Conservation (phyloP, 1,139 yeast genomes). For the Pichia sp. region DNA sequence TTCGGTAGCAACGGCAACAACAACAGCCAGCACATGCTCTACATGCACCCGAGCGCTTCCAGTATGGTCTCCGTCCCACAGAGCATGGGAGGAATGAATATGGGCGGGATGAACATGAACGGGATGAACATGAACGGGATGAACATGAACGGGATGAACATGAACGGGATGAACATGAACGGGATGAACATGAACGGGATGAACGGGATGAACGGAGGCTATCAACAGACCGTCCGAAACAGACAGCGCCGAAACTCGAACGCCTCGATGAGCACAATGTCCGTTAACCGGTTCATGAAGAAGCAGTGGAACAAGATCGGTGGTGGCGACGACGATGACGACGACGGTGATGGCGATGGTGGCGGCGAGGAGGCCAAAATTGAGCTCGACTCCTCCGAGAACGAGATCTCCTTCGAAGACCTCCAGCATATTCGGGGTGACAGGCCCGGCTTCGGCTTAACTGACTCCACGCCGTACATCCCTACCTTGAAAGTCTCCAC, state of each 20-base stretch:
- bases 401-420: constrained; percentile 57
- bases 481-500: constrained; percentile 49
- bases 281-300: constrained; percentile 43
- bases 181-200: neutral
- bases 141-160: too few species aligned
- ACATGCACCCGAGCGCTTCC: constrained; percentile 3
- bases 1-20: constrained; percentile 12
- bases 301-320: constrained; percentile 30
- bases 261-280: constrained; percentile 38
- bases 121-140: neutral
- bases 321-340: constrained; percentile 26
- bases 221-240: neutral
- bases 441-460: constrained; percentile 44
- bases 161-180: neutral
- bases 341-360: constrained; percentile 21
- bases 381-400: constrained; percentile 33
- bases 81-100: neutral
- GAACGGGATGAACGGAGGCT: neutral
- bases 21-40: constrained; percentile 14
- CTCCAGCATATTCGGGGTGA: constrained; percentile 62
- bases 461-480: constrained; percentile 68
- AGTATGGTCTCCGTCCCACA: constrained; percentile 1
- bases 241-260: constrained; percentile 38
- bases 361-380: constrained; percentile 46
- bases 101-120: neutral